Evolutionary conservation across 202 grass and related monocot species (phyloP).

Genomic region (Carex sylvatica): DNA sequence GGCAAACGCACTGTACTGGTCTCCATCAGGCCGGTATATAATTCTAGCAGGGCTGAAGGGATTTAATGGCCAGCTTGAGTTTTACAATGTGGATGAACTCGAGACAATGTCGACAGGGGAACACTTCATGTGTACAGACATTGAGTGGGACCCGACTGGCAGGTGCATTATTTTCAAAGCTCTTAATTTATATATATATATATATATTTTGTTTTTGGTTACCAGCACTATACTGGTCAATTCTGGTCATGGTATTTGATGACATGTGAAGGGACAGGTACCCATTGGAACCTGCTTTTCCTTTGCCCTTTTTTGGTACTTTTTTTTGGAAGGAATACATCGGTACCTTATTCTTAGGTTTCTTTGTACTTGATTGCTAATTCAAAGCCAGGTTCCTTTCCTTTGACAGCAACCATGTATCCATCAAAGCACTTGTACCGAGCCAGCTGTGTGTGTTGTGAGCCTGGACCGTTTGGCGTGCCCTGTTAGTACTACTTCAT

Average conservation of each 20-base stretch:
- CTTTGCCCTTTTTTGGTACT: too few relatives aligned
- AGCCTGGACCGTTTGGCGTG: background rate
- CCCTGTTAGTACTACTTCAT: background rate
- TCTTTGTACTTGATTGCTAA: too few relatives aligned
- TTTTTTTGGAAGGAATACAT: too few relatives aligned
- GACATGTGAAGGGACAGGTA: background rate
- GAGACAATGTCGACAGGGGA: constrained; percentile 90
- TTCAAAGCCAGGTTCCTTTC: background rate
- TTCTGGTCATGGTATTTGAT: background rate
- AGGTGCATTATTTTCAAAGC: constrained; percentile 38
- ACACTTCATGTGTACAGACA: constrained; percentile 93
- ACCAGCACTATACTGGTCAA: background rate
- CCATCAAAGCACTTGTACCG: background rate
- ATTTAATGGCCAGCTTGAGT: constrained; percentile 38
- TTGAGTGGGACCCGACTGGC: constrained; percentile 92
- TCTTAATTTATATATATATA: background rate
- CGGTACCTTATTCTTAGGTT: too few relatives aligned
- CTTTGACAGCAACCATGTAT: background rate
- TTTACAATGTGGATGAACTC: constrained; percentile 45
- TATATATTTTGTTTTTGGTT: background rate
- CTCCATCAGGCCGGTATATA: constrained; percentile 66
- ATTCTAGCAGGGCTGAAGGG: constrained; percentile 86
- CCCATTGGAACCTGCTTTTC: background rate
- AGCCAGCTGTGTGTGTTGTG: background rate
- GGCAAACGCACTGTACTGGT: constrained; percentile 48